Evolutionary conservation across 495 filamentous ascomycete species (phyloP), one percentile per base, ranked within the genome.

Genomic region (Aspergillus bertholletiae): DNA sequence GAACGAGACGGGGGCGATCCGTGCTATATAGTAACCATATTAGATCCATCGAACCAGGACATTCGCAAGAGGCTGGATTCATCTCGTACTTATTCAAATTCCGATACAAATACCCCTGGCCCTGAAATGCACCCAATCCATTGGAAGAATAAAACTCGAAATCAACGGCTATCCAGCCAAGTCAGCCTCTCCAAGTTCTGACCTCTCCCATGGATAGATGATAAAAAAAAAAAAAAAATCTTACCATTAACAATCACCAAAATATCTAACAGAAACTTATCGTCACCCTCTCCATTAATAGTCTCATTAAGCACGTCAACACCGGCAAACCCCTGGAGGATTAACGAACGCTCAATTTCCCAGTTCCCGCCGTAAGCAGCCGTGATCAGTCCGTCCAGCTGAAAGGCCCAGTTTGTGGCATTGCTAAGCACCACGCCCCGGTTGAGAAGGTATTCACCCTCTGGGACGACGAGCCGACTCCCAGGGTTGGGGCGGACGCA

Each of bases 131-230:
- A 7, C 75, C 75, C 20, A 58, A 54, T 3, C 68, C 72, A 45
- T 70, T 78, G 30, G 61, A 64, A 5, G 66, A 71, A 56, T 67
- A 78, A 23, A 79, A 63, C 53, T 79, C 76, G 46, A 78, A 72
- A 53, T 79, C 73, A 21, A 67, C 56, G 23, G 64, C 64, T 67
- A 8, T 39, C 15, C 49, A 17, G 28, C 27, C 30, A 43, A 45
- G 32, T 32, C 30, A 32, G 8, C 27, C 30, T 32, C 13, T 32
- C 30, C 30, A 32, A 32, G n/a, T 9, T 12, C 30, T 32, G 7
- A 28, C 5, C 27, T n/a, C n/a, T n/a, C n/a, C n/a, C n/a, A n/a
- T n/a, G n/a, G 27, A 12, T 2, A 32, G 30, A 32, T 12, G 3
- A 32, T 11, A 40, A 40, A 27, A 34, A n/a, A 24, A 1, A 11